phyloP scores from a whole-genome alignment of 1,284 basidiomycete species.

The Sanghuangporus weigelae region DNA sequence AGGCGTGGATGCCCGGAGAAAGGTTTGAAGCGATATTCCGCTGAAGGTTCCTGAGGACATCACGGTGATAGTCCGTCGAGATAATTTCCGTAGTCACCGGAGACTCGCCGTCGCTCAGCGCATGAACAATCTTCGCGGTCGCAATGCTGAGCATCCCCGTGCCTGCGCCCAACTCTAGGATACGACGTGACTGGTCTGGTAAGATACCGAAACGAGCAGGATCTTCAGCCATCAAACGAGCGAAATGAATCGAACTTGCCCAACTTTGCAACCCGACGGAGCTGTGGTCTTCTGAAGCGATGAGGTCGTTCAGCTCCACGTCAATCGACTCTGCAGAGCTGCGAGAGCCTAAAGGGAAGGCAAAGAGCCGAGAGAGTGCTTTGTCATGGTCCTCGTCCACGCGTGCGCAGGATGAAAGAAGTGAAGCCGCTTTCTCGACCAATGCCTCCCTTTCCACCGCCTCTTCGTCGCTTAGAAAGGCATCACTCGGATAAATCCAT shows the following conservation, averaged over 20 bases:
- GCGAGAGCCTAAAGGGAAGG: slow-evolving; percentile 24
- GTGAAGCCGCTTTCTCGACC: slow-evolving; percentile 34
- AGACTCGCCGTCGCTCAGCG: background rate
- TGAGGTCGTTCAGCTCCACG: slow-evolving; percentile 67
- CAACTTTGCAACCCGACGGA: slow-evolving; percentile 86
- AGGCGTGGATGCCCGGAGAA: slow-evolving; percentile 19
- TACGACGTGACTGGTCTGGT: slow-evolving; percentile 30
- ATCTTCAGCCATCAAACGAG: slow-evolving; percentile 57
- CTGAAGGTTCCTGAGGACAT: slow-evolving; percentile 68
- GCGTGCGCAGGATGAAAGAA: slow-evolving; percentile 28
- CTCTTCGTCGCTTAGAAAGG: slow-evolving; percentile 21
- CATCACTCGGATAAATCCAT: slow-evolving; percentile 19
- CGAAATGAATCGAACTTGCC: slow-evolving; percentile 77
- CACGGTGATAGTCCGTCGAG: slow-evolving; percentile 79
- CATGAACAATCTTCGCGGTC: slow-evolving; percentile 51
- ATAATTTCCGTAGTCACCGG: slow-evolving; percentile 34
- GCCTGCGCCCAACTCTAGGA: slow-evolving; percentile 85
- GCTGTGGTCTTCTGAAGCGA: slow-evolving; percentile 71
- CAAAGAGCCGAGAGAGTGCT: slow-evolving; percentile 21
- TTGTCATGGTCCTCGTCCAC: slow-evolving; percentile 21
- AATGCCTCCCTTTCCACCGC: slow-evolving; percentile 23
- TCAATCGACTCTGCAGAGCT: slow-evolving; percentile 6
- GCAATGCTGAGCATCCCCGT: slow-evolving; percentile 80
- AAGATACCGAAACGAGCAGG: slow-evolving; percentile 45
- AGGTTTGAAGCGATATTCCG: slow-evolving; percentile 63